Evolutionary conservation across 768 basidiomycete genomes (phyloP), one percentile per base, ranked within the genome.

Genomic region (Psilocybe cubensis): DNA sequence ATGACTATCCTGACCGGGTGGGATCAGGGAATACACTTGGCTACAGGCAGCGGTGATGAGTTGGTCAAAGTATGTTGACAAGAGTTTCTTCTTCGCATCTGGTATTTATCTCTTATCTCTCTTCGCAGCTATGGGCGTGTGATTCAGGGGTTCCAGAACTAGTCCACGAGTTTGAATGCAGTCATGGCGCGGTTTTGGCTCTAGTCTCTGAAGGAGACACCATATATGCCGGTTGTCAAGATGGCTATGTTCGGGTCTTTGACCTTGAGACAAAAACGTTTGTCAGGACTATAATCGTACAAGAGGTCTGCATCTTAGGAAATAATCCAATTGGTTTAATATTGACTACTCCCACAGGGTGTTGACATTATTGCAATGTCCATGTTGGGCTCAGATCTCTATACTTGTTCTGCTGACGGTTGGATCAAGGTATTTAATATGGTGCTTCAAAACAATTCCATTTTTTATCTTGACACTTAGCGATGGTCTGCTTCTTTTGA

Each of bases 161-260:
- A 3, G 65, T 83, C 20, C 85, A 91, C 60, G 85, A 88, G 3
- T 92, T 92, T 59, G 78, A 83, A 25, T 91, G 89, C 64, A 79
- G 72, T 52, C 85, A 85, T 62, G 92, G 94, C 1, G 96, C 94
- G 0, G 86, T 97, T 5, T 78, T 95, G n/a, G 85, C 93, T 0
- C 78, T 98, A 24, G 84, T 85, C 2, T 83, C 83, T 0, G 79
- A 80, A 29, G 88, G 87, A 20, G 91, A 92, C 18, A 91, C 92
- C 1, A 79, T 98, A 20, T 97, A 89, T 65, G 96, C 93, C 6
- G 96, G 94, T 0, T 91, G 95, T 64, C 96, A 98, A 72, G 94
- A 94, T 60, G 96, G 96, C 2, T 88, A 91, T 63, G 92, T 98
- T 64, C 89, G 90, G 61, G 88, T 98, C 4, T 85, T 92, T 74